phyloP scores from a whole-genome alignment of 441 rosid genomes.

The Croton laevigatus region DNA sequence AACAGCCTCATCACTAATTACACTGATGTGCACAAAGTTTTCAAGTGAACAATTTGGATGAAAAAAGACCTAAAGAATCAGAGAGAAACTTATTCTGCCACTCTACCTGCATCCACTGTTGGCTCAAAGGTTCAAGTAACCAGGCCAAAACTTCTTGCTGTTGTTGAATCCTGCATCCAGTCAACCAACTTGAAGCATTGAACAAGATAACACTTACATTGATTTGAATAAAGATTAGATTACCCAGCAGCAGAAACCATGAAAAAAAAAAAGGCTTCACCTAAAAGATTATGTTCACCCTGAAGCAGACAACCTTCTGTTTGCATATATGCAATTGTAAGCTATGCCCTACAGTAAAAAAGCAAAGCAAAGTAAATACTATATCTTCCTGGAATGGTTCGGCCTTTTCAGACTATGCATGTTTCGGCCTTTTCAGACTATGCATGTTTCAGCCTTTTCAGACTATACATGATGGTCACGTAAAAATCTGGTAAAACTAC shows the following conservation, averaged over 20 bases:
- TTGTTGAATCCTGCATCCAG: conserved; percentile 76
- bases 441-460: no score
- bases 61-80: conserved; percentile 49
- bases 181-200: conserved; percentile 20
- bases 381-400: conserved; percentile 1
- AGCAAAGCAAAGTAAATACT: conserved; percentile 12
- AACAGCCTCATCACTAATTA: no score
- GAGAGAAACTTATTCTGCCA: conserved; percentile 93
- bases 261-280: conserved; percentile 97
- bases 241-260: conserved; percentile 95
- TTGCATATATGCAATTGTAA: conserved; percentile 83
- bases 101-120: conserved; percentile 80
- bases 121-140: conserved; percentile 93
- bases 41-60: no score
- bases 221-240: conserved; percentile 20
- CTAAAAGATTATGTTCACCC: conserved; percentile 91
- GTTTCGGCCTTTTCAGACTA: no score
- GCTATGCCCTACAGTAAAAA: conserved; percentile 66
- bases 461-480: no score
- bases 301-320: conserved; percentile 84
- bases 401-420: not conserved
- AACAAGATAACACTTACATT: conserved; percentile 16
- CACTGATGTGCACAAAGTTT: no score
- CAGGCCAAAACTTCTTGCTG: conserved; percentile 96
- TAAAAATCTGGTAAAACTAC: no score